Conservation (phyloP, 345 rosid genomes). For the Ricinus communis region DNA sequence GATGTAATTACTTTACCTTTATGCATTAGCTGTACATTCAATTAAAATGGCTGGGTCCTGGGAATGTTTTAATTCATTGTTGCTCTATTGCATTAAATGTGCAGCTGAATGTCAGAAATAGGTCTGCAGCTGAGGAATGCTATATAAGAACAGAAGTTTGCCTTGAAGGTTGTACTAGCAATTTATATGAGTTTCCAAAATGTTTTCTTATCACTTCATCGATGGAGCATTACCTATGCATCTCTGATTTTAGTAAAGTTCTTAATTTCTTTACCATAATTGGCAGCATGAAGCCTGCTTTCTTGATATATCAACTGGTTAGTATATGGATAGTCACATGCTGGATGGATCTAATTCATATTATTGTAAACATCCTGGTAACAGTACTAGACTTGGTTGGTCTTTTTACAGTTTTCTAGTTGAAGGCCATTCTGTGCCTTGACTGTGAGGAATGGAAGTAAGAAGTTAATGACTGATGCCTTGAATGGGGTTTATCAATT, state of each 20-base stretch:
- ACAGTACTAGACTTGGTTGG: background rate
- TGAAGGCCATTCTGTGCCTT: too few relatives aligned
- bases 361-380: background rate
- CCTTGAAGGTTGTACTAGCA: constrained; percentile 70
- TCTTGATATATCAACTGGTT: constrained; percentile 7
- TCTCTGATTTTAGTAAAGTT: background rate
- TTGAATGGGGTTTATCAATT: background rate
- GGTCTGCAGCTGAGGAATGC: constrained; percentile 94
- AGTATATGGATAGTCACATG: background rate
- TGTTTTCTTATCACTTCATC: background rate
- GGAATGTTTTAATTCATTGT: constrained; percentile 18
- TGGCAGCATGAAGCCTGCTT: constrained; percentile 15
- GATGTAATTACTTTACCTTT: constrained; percentile 2
- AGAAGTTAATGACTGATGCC: background rate
- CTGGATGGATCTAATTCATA: constrained; percentile 3
- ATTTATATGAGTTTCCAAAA: constrained; percentile 6
- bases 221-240: background rate
- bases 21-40: constrained; percentile 15
- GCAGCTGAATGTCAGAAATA: constrained; percentile 93
- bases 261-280: constrained; percentile 1
- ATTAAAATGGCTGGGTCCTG: constrained; percentile 5
- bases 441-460: too few relatives aligned
- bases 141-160: constrained; percentile 83
- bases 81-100: constrained; percentile 22
- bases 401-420: background rate